phyloP scores from a whole-genome alignment of 108 stramenopile species.

The Nannochloropsis gaditana region DNA sequence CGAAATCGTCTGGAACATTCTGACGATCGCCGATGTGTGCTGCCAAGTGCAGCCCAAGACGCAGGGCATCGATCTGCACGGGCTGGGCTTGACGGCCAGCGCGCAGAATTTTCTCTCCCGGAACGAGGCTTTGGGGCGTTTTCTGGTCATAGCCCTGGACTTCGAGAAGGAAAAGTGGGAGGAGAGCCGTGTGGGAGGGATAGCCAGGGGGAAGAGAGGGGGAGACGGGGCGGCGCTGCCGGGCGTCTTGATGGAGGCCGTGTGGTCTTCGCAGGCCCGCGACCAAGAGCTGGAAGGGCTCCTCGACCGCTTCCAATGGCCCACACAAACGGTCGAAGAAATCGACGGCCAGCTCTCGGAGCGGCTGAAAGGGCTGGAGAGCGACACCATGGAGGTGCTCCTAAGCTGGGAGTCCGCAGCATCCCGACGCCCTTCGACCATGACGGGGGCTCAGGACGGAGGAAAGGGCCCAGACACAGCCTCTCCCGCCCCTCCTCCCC shows the following conservation, averaged over 20 bases:
- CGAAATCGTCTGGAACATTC: background rate
- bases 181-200: too few species aligned
- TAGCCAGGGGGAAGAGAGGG: background rate
- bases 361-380: background rate
- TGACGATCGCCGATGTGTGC: slow-evolving; percentile 2
- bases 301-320: background rate
- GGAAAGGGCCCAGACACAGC: background rate
- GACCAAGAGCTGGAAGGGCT: background rate
- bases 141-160: background rate
- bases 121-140: background rate
- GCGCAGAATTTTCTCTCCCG: slow-evolving; percentile 12
- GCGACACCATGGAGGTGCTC: background rate
- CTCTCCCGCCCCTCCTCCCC: background rate
- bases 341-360: background rate
- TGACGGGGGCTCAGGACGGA: background rate
- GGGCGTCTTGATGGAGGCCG: background rate
- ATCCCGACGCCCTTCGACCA: background rate
- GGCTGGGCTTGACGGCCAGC: slow-evolving; percentile 12
- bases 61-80: background rate
- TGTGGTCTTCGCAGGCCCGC: background rate
- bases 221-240: background rate
- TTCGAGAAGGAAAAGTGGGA: background rate
- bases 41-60: background rate
- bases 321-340: background rate
- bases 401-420: background rate